These are phyloP conservation scores for Pseudogymnoascus sp. DNA, from an alignment of 2,329 filamentous ascomycete genomes.

Conservation along the genomic window DNA sequence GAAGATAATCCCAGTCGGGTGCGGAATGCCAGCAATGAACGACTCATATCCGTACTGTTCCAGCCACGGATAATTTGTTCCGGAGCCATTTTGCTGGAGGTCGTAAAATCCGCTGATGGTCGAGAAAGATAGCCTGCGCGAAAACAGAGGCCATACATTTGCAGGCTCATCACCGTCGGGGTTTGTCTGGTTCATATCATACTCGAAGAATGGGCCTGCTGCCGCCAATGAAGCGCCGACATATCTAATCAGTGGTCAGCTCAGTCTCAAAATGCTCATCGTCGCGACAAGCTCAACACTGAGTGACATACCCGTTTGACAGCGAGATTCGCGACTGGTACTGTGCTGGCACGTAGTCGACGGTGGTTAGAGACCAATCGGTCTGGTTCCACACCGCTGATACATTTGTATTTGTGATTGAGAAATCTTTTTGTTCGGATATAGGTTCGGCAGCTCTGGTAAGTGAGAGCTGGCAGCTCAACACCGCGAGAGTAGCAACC, in stretches of 20 bases:
- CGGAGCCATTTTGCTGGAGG: slow-evolving; percentile 48
- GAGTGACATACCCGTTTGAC: slow-evolving; percentile 25
- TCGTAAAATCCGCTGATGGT: slow-evolving; percentile 63
- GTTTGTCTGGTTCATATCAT: slow-evolving; percentile 27
- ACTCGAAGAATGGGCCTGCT: slow-evolving; percentile 27
- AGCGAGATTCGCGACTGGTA: slow-evolving; percentile 27
- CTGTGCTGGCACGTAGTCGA: slow-evolving; percentile 23
- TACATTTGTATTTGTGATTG: slow-evolving; percentile 19
- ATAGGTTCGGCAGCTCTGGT: neutral
- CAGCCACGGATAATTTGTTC: slow-evolving; percentile 61
- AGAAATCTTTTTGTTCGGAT: slow-evolving; percentile 23
- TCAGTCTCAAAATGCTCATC: neutral
- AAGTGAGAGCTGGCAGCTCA: neutral
- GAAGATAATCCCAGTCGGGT: slow-evolving; percentile 56
- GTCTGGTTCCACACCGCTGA: slow-evolving; percentile 23
- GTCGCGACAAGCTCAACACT: neutral
- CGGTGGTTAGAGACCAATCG: slow-evolving; percentile 26
- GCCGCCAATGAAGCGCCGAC: slow-evolving; percentile 26
- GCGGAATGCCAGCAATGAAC: slow-evolving; percentile 63
- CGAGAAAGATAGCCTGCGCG: slow-evolving; percentile 55
- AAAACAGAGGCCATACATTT: slow-evolving; percentile 62
- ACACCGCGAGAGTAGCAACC: neutral
- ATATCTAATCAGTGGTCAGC: slow-evolving; percentile 20
- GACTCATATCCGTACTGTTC: slow-evolving; percentile 63
- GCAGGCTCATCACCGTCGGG: slow-evolving; percentile 30